Evolutionary conservation across 305 asterid genomes (phyloP).

Genomic region (Fraxinus sp.): DNA sequence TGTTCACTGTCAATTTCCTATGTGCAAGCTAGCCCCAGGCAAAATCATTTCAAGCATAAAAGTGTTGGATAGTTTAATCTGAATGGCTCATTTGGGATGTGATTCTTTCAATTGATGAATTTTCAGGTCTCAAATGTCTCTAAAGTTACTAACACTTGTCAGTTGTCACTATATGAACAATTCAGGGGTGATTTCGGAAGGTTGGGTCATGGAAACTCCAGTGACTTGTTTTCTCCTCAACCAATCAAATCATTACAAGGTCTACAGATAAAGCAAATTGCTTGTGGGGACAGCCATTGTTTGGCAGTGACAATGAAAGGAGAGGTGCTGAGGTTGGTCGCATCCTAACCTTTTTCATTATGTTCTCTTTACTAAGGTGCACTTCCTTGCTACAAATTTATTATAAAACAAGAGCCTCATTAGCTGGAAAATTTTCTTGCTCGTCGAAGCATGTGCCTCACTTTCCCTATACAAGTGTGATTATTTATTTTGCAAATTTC

Average conservation of each 20-base stretch:
- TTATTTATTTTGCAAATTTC: not conserved
- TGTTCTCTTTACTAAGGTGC: not conserved
- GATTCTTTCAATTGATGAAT: not conserved
- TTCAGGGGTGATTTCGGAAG: constrained; percentile 98
- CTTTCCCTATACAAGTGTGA: not conserved
- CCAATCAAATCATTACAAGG: constrained; percentile 84
- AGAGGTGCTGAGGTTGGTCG: constrained; percentile 81
- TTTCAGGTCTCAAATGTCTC: not conserved
- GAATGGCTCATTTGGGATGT: not conserved
- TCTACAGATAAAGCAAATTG: constrained; percentile 78
- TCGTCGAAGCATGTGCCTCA: not conserved
- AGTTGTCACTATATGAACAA: constrained; percentile 10
- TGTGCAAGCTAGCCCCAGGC: constrained; percentile 1
- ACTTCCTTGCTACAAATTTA: not conserved
- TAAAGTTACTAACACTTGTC: not conserved
- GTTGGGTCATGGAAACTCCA: constrained; percentile 96
- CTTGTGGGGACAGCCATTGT: constrained; percentile 99
- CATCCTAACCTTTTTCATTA: not conserved
- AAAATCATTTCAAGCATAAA: not conserved
- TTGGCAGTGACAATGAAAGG: constrained; percentile 98
- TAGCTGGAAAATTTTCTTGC: not conserved
- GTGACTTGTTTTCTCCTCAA: constrained; percentile 89
- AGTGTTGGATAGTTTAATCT: not conserved
- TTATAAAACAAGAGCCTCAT: not conserved
- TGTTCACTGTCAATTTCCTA: not conserved